These are phyloP conservation scores for Mrakia frigida DNA, from an alignment of 768 basidiomycete species.

Conservation along the genomic window DNA sequence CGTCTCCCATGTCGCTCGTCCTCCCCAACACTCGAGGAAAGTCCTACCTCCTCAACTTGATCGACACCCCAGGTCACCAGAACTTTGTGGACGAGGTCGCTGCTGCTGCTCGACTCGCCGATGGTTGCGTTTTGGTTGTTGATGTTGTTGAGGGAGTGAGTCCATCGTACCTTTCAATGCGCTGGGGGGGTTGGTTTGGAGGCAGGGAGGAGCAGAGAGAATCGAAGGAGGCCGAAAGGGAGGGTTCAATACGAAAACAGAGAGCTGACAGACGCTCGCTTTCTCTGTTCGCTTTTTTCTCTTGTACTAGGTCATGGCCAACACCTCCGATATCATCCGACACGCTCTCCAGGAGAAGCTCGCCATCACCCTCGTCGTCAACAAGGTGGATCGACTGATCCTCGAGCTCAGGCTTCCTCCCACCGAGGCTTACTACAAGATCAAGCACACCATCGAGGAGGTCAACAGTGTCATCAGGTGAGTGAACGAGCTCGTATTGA, in stretches of 20 bases:
- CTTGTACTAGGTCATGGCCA: constrained; percentile 73
- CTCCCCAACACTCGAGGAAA: constrained; percentile 79
- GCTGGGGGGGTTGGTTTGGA: not conserved
- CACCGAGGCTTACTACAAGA: constrained; percentile 95
- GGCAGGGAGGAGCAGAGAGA: not conserved
- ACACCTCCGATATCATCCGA: constrained; percentile 78
- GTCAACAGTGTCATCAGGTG: constrained; percentile 94
- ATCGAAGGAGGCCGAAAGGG: not conserved
- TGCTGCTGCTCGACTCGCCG: constrained; percentile 72
- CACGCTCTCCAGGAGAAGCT: constrained; percentile 79
- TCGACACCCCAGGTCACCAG: constrained; percentile 97
- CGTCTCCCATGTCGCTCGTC: constrained; percentile 90
- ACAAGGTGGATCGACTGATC: constrained; percentile 96
- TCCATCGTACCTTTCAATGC: not conserved
- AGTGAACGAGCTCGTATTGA: no score
- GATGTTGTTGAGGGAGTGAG: constrained; percentile 95
- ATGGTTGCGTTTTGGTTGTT: constrained; percentile 88
- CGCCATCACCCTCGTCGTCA: constrained; percentile 86
- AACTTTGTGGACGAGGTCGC: constrained; percentile 99
- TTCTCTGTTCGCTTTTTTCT: constrained; percentile 17
- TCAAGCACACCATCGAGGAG: constrained; percentile 98
- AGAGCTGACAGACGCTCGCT: constrained; percentile 2
- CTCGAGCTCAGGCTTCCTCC: constrained; percentile 94
- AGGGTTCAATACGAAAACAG: no score
- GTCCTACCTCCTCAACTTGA: constrained; percentile 84